A percentile compares a stretch with the other conserved stretches of the same genome.
These are phyloP conservation scores for Polyrhizophydium stewartii DNA, from an alignment of 371 early-diverging fungal species.

Conservation along the genomic window DNA sequence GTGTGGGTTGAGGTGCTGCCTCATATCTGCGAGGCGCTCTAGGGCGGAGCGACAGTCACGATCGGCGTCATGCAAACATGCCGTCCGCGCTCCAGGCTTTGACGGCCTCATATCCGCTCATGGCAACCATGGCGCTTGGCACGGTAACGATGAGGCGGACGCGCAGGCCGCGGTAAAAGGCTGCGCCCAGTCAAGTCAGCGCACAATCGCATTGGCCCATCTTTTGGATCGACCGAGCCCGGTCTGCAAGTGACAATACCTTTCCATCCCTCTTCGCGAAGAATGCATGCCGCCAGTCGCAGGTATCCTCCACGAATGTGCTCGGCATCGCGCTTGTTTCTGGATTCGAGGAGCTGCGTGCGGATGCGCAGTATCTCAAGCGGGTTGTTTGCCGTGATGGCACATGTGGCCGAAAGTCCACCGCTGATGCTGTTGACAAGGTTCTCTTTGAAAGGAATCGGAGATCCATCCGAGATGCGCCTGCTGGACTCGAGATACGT, in stretches of 20 bases:
- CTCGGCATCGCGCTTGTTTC: constrained; percentile 25
- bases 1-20: too few species aligned
- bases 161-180: constrained; percentile 25
- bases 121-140: constrained; percentile 25
- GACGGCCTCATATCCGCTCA: constrained; percentile 30
- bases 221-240: not conserved
- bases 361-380: constrained; percentile 37
- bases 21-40: too few species aligned
- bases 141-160: constrained; percentile 21
- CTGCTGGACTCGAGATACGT: constrained; percentile 2
- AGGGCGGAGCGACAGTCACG: too few species aligned
- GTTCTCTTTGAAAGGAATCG: constrained; percentile 4
- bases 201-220: too few species aligned
- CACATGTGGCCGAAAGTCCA: constrained; percentile 29
- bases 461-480: not conserved
- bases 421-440: constrained; percentile 21
- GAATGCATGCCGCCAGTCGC: constrained; percentile 18
- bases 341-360: constrained; percentile 32
- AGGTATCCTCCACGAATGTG: constrained; percentile 25
- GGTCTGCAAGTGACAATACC: constrained; percentile 6
- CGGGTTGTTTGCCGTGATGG: constrained; percentile 40
- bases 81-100: constrained; percentile 12
- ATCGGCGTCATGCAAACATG: too few species aligned
- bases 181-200: too few species aligned
- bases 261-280: constrained; percentile 22